Evolutionary conservation across 179 eudicot genomes (phyloP), one percentile per base, ranked within the genome.

Genomic region (Spinacia oleracea): DNA sequence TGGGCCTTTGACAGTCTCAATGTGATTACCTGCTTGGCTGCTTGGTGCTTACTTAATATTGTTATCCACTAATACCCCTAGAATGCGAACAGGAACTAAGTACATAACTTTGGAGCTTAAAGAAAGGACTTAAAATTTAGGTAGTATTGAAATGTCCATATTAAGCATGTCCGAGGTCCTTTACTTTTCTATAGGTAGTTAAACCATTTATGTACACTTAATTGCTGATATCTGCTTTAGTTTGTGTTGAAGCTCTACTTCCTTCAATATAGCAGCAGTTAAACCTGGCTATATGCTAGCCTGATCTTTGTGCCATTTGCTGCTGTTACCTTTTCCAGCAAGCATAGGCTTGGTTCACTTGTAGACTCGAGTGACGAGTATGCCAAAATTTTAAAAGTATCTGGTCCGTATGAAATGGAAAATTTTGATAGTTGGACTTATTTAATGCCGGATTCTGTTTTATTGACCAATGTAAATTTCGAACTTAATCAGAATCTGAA

Each of bases 1-100:
- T 51, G 42, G 74, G 27, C 69, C 35, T 66, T 62, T 75, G 42
- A 42, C 42, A 75, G 32, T 29, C 43, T 8, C 43, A 9, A 7
- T n/a, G 62, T 72, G 40, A 29, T 42, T 43, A 20, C 69, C n/a
- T 74, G 48, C n/a, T n/a, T n/a, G n/a, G n/a, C n/a, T n/a, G n/a
- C 58, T 34, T 79, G 16, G 29, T 29, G 34, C 68, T n/a, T 42
- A 38, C 40, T 38, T 38, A 2, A 51, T 38, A 27, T 16, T 72
- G 74, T 46, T 53, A 55, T 73, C 38, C 38, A 0, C 2, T 31
- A 34, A 5, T 32, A 48, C 20, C n/a, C n/a, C 25, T 35, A 16
- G 32, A 38, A 9, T 79, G 34, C 16, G 71, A 45, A 3, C 62
- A 40, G 67, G 38, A 51, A 59, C 31, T 59, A 34, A n/a, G n/a